A percentile compares a stretch with the other conserved stretches of the same genome.
Evolutionary conservation across 345 rosid species (phyloP).

Genomic region (Lenwebbia sp.): DNA sequence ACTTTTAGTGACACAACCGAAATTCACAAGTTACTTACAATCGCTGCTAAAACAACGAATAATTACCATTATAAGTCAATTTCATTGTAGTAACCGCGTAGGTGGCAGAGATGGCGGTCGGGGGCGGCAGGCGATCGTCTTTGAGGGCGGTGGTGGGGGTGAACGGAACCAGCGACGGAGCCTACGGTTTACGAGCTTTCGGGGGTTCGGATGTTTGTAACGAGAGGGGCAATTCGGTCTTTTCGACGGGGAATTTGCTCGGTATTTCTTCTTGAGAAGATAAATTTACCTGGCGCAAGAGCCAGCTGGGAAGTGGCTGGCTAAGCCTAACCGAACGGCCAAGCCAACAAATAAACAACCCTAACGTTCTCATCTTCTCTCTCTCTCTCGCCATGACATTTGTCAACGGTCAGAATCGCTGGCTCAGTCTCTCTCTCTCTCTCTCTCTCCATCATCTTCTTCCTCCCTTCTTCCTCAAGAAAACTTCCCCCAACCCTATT

Average conservation of each 20-base stretch:
- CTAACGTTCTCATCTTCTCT: background rate
- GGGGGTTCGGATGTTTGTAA: background rate
- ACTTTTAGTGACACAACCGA: background rate
- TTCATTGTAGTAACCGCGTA: background rate
- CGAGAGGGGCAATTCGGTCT: background rate
- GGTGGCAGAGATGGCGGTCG: background rate
- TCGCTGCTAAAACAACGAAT: fast-evolving
- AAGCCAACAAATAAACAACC: background rate
- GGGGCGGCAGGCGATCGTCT: fast-evolving
- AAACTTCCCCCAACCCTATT: background rate
- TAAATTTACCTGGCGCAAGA: background rate
- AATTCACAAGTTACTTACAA: fast-evolving
- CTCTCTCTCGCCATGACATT: background rate
- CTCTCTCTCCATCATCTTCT: background rate
- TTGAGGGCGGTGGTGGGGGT: background rate
- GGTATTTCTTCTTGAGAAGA: background rate
- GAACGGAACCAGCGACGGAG: background rate
- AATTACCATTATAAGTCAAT: too few relatives aligned
- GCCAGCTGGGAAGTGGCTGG: background rate
- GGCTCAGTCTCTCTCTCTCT: slow-evolving; percentile 12
- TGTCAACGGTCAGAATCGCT: slow-evolving; percentile 75
- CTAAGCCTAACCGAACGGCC: background rate
- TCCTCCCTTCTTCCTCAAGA: background rate
- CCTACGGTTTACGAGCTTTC: background rate
- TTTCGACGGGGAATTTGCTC: background rate